Conservation (phyloP, 768 basidiomycete species). For the Pulveroboletus ravenelii region DNA sequence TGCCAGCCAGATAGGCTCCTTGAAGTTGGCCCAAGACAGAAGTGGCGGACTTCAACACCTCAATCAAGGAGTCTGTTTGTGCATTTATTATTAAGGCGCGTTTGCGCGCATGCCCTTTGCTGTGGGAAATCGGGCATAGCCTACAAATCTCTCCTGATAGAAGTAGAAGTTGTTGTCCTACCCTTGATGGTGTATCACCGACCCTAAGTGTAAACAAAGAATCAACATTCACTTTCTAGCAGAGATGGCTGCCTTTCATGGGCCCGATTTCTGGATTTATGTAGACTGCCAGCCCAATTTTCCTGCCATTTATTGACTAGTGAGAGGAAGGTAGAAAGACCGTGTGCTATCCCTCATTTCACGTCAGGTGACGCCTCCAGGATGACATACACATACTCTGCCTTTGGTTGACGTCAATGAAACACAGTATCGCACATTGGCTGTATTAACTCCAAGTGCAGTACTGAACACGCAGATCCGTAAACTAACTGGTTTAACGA, state of each 20-base stretch:
- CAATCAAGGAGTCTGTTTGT: no score
- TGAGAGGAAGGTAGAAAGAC: not conserved
- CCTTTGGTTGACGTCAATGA: not conserved
- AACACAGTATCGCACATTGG: not conserved
- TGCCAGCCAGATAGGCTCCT: not conserved
- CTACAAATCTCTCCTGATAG: no score
- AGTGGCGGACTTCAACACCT: not conserved
- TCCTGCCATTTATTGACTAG: not conserved
- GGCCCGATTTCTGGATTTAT: no score
- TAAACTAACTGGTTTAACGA: conserved; percentile 30
- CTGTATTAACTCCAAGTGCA: not conserved
- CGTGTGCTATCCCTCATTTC: not conserved
- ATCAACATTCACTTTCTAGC: not conserved
- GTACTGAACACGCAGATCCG: not conserved
- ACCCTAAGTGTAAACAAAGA: not conserved
- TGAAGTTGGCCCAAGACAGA: not conserved
- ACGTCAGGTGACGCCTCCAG: no score
- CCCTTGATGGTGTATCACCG: no score
- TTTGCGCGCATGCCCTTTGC: no score
- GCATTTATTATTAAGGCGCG: no score
- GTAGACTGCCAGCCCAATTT: not conserved
- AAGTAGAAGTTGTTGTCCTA: no score
- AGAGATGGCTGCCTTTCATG: no score
- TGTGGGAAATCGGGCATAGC: no score
- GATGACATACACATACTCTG: not conserved